Percentiles rank a stretch among this genome's conserved stretches.
Conservation (phyloP, 202 grass and related monocot species). For the Alloteropsis angusta region DNA sequence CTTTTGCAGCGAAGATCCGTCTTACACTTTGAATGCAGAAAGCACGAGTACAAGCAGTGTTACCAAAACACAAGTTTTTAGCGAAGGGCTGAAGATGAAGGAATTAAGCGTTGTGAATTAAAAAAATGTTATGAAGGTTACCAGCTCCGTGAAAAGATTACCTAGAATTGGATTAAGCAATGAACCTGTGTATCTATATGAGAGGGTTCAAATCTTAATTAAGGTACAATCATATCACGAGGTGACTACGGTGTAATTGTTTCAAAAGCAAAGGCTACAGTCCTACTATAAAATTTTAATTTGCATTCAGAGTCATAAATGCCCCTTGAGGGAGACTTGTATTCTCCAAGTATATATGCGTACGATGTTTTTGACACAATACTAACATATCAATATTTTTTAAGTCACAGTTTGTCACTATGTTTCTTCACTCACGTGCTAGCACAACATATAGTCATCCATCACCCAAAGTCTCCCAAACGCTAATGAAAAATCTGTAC, state of each 20-base stretch:
- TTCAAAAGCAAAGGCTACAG: neutral
- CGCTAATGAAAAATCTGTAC: too few species aligned
- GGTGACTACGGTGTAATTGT: neutral
- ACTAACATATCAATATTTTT: too few species aligned
- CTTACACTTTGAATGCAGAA: neutral
- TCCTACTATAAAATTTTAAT: neutral
- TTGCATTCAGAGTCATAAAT: neutral
- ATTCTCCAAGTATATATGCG: neutral
- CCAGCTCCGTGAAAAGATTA: neutral
- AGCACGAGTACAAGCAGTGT: neutral
- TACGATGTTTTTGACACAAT: neutral
- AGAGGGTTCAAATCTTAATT: neutral
- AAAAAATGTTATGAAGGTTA: neutral
- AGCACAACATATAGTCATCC: too few species aligned
- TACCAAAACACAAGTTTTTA: neutral
- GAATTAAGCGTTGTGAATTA: neutral
- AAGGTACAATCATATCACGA: too few species aligned
- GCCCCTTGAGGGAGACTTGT: neutral
- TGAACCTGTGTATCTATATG: neutral
- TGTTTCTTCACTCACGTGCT: too few species aligned
- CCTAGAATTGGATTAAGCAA: neutral
- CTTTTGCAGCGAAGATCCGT: constrained; percentile 14
- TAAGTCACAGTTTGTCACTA: too few species aligned
- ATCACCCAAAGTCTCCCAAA: too few species aligned
- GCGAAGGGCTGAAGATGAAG: neutral